These are phyloP conservation scores for Takashimella tepidaria DNA, from an alignment of 1,284 basidiomycete genomes.

Conservation along the genomic window DNA sequence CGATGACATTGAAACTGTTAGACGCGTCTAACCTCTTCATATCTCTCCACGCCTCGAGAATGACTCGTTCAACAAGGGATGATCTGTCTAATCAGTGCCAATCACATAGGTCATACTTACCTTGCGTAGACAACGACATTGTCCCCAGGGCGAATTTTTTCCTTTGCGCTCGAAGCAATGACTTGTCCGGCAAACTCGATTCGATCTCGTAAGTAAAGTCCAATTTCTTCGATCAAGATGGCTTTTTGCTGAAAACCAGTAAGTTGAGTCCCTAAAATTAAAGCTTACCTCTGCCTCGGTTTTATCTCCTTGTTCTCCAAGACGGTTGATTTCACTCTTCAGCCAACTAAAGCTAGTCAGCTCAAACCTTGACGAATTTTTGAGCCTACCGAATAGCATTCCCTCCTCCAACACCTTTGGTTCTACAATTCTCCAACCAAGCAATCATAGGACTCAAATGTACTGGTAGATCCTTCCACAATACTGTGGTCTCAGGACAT, in stretches of 20 bases:
- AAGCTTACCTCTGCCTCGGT: conserved; percentile 81
- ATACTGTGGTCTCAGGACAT: conserved; percentile 40
- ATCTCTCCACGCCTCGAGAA: conserved; percentile 63
- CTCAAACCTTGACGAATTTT: conserved; percentile 76
- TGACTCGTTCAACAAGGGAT: conserved; percentile 85
- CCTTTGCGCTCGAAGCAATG: conserved; percentile 79
- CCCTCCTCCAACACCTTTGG: conserved; percentile 48
- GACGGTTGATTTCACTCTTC: conserved; percentile 90
- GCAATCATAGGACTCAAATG: conserved; percentile 49
- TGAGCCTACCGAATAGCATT: conserved; percentile 44
- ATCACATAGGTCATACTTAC: conserved; percentile 55
- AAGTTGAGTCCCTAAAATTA: conserved; percentile 5
- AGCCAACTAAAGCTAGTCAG: conserved; percentile 66
- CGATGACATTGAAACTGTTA: conserved; percentile 78
- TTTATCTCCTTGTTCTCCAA: conserved; percentile 65
- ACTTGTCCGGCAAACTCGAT: conserved; percentile 91
- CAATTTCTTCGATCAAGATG: conserved; percentile 75
- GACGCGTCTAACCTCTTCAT: conserved; percentile 56
- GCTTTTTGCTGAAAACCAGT: conserved; percentile 63
- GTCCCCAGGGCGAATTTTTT: conserved; percentile 91
- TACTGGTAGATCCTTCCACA: conserved; percentile 45
- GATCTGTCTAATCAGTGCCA: conserved; percentile 55
- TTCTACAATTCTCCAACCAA: conserved; percentile 46
- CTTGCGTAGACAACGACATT: conserved; percentile 89
- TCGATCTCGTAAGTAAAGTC: conserved; percentile 88